Evolutionary conservation across 1,284 basidiomycete species (phyloP).

Genomic region (Trametes versicolor): DNA sequence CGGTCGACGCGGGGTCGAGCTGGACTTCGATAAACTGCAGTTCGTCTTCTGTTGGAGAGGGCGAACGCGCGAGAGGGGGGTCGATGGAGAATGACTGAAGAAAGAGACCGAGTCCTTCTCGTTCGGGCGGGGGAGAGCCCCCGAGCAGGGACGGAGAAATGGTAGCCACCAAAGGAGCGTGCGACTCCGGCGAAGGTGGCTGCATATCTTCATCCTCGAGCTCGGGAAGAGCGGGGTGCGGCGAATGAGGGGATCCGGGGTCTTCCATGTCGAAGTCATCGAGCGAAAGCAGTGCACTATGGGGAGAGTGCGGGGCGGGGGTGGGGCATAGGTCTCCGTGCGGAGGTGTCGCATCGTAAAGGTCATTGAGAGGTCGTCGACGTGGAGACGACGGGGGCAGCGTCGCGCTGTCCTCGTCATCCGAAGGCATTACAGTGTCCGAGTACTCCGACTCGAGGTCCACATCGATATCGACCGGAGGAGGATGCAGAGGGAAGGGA

Average conservation of each 20-base stretch:
- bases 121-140: conserved; percentile 28
- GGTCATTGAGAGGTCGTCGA: conserved; percentile 31
- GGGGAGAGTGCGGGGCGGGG: conserved; percentile 37
- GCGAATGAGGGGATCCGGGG: conserved; percentile 28
- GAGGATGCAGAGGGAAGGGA: conserved; percentile 22
- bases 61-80: conserved; percentile 52
- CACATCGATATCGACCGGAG: conserved; percentile 20
- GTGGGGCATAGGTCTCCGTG: conserved; percentile 33
- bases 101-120: conserved; percentile 39
- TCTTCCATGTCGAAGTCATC: conserved; percentile 30
- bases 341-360: conserved; percentile 25
- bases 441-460: conserved; percentile 35
- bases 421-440: conserved; percentile 36
- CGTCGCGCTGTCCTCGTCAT: conserved; percentile 29
- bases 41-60: conserved; percentile 57
- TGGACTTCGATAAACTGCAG: conserved; percentile 45
- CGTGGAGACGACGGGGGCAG: conserved; percentile 31
- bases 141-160: conserved; percentile 32
- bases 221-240: conserved; percentile 26
- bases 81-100: conserved; percentile 37
- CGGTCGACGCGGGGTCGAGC: conserved; percentile 51
- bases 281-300: conserved; percentile 11
- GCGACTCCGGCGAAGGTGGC: conserved; percentile 5
- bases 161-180: conserved; percentile 24
- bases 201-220: conserved; percentile 23